A percentile compares a stretch with the other conserved stretches of the same genome.
Evolutionary conservation across 352 stramenopile species (phyloP).

Genomic region (Pelagophyceae sp.): DNA sequence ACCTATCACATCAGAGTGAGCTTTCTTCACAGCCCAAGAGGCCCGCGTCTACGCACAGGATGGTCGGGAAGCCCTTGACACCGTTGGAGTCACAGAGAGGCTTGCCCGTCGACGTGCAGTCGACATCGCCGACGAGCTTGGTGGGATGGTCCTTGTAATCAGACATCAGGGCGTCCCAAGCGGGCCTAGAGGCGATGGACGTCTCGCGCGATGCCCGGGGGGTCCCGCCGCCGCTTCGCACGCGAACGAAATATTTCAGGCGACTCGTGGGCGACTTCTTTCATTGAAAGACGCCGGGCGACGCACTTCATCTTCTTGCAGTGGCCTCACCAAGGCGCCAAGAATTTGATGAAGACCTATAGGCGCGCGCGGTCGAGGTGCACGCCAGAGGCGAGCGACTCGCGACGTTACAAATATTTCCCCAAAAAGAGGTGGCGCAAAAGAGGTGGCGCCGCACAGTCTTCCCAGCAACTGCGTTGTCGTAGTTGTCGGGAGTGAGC

Average conservation of each 20-base stretch:
- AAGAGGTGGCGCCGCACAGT: background rate
- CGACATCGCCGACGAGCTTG: conserved; percentile 23
- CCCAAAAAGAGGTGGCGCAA: too few species aligned
- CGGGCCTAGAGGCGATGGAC: conserved; percentile 15
- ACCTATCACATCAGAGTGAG: too few species aligned
- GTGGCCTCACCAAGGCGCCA: conserved; percentile 29
- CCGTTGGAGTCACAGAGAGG: conserved; percentile 51
- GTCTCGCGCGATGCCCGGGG: background rate
- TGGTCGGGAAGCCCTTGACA: conserved; percentile 28
- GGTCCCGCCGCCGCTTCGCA: background rate
- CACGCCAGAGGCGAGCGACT: too few species aligned
- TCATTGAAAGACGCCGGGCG: background rate
- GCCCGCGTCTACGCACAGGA: too few species aligned
- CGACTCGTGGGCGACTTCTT: background rate
- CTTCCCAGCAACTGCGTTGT: conserved; percentile 32
- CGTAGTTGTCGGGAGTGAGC: conserved; percentile 37
- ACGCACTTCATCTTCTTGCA: conserved; percentile 23
- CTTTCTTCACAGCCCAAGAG: too few species aligned
- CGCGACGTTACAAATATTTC: too few species aligned
- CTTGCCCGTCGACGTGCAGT: conserved; percentile 45
- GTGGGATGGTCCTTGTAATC: conserved; percentile 23
- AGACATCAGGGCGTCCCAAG: conserved; percentile 18
- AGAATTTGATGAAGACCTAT: conserved; percentile 26
- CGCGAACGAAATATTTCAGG: background rate
- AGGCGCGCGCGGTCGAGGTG: too few species aligned